Evolutionary conservation across 345 rosid species (phyloP).

Genomic region (Salix arbutifolia): DNA sequence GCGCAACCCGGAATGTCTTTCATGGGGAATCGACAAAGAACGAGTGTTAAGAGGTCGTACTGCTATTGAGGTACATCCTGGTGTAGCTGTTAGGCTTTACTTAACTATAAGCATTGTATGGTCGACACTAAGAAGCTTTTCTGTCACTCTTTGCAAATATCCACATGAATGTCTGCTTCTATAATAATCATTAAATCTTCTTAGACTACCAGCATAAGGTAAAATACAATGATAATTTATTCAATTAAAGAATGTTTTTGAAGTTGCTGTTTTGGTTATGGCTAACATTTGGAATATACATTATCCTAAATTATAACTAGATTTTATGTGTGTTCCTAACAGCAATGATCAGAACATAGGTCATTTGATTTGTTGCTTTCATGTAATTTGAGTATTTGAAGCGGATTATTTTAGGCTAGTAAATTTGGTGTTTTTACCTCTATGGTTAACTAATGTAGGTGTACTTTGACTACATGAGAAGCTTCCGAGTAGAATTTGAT

Average conservation of each 20-base stretch:
- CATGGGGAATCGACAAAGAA: constrained; percentile 97
- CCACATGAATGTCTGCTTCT: not conserved
- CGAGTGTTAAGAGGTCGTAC: constrained; percentile 87
- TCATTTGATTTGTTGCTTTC: constrained; percentile 7
- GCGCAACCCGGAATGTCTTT: constrained; percentile 90
- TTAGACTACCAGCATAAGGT: not conserved
- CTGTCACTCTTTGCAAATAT: constrained; percentile 6
- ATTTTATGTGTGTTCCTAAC: not conserved
- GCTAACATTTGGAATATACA: not conserved
- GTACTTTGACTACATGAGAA: constrained; percentile 96
- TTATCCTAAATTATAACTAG: not conserved
- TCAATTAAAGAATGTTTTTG: not conserved
- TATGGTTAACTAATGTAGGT: constrained; percentile 46
- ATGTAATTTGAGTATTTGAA: not conserved
- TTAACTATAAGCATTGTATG: not conserved
- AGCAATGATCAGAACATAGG: not conserved
- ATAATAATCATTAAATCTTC: not conserved
- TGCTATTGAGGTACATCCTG: constrained; percentile 74
- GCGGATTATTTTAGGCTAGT: not conserved
- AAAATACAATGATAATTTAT: not conserved
- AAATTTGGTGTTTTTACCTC: too few relatives aligned
- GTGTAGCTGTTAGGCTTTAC: constrained; percentile 8
- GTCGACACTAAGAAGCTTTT: not conserved
- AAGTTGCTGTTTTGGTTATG: not conserved
- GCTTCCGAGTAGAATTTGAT: constrained; percentile 81